Base-by-base conservation (phyloP, 2,329 filamentous ascomycete species). In the Phaeosphaeriaceae sp. region DNA sequence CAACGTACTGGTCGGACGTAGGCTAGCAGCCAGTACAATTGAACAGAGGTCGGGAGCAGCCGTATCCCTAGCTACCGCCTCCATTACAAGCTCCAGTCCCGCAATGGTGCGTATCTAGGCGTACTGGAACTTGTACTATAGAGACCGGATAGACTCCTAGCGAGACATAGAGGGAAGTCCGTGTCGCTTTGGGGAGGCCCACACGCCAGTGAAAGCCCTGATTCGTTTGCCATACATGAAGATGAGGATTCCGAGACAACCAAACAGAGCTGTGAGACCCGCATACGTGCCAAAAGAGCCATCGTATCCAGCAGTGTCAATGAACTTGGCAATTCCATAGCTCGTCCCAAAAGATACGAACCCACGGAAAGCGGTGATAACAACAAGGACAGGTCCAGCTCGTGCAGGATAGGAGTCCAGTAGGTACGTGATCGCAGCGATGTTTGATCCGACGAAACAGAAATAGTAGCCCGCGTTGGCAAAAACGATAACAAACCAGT, bases 361-460 rank as follows among this genome's bases (percentile, higher is more conserved):
- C 0, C 80, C 81, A 1, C 81, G 72, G 60, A 81, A 74, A 4
- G 81, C 79, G 50, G 79, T 82, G 27, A 83, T 79, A 36, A 83
- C 76, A 3, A 83, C 76, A 20, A 83, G 63, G 1, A 81, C 57
- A 0, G 81, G 78, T 0, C 79, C 79, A 3, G 79, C 76, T 2
- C 78, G 72, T 2, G 74, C 72, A 1, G 80, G 80, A 54, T 82
- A 83, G 1, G 76, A 74, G 54, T 83, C 81, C 2, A 83, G 74
- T 4, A 80, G 63, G 57, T 80, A 81, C 0, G 79, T 81, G 50
- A 82, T 80, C 0, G 73, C 79, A 3, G 78, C 77, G 53, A 82
- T 81, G 58, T 82, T 83, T 9, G 76, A 76, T 0, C 79, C 77
- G 19, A 80, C 65, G 49, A 80, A 79, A 36, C 68, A 65, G 50